phyloP scores from a whole-genome alignment of 1,284 basidiomycete genomes.

The Ganoderma leucocontextum region DNA sequence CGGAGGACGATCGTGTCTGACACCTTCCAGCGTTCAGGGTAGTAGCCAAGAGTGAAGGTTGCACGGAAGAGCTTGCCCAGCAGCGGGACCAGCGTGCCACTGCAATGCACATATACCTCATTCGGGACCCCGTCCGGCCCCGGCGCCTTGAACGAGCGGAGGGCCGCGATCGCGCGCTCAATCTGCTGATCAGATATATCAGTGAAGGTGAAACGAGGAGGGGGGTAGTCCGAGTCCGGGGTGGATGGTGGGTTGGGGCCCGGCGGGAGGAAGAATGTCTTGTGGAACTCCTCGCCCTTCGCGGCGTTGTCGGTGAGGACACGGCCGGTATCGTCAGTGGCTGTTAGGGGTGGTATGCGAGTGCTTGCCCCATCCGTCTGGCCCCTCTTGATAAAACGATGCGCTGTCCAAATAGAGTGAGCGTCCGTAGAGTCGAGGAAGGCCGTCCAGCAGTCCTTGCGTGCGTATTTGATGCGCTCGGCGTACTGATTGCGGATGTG shows the following conservation, averaged over 20 bases:
- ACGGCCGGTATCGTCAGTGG: accelerated
- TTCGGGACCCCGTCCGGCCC: slow-evolving; percentile 48
- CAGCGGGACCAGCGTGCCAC: slow-evolving; percentile 36
- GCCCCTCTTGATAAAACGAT: slow-evolving; percentile 39
- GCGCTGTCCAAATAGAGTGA: slow-evolving; percentile 44
- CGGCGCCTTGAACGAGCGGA: slow-evolving; percentile 46
- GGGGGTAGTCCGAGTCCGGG: slow-evolving; percentile 27
- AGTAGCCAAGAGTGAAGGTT: slow-evolving; percentile 37
- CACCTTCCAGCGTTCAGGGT: slow-evolving; percentile 43
- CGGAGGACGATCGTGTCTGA: slow-evolving; percentile 46
- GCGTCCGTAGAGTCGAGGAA: slow-evolving; percentile 43
- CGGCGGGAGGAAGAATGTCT: slow-evolving; percentile 44
- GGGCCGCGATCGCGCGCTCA: slow-evolving; percentile 13
- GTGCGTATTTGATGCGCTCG: slow-evolving; percentile 40
- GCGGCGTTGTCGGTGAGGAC: slow-evolving; percentile 33
- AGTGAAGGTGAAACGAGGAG: slow-evolving; percentile 36
- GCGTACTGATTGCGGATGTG: slow-evolving; percentile 38
- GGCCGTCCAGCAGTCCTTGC: slow-evolving; percentile 45
- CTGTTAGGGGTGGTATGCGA: slow-evolving; percentile 41
- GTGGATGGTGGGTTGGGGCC: slow-evolving; percentile 9
- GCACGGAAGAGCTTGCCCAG: slow-evolving; percentile 43
- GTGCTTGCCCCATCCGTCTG: slow-evolving; percentile 41
- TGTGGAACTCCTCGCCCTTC: slow-evolving; percentile 40
- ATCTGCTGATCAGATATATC: slow-evolving; percentile 38
- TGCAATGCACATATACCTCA: slow-evolving; percentile 40